Evolutionary conservation across 2,329 filamentous ascomycete species (phyloP), one percentile per base, ranked within the genome.

Genomic region (Phaeomoniella chlamydospora): DNA sequence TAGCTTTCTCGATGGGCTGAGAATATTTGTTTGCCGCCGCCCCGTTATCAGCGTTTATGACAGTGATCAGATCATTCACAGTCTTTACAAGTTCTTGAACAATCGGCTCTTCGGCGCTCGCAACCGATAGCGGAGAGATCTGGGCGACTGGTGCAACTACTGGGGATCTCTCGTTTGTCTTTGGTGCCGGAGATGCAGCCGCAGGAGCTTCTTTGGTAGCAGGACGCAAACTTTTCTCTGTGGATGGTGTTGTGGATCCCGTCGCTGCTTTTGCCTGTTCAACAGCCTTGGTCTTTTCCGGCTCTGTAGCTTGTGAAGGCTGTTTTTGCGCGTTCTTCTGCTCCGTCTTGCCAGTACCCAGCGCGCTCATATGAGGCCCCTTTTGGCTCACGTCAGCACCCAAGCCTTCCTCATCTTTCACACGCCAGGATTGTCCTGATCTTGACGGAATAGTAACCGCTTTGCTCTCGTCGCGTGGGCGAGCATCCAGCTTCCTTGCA

Each of bases 21-120:
- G 74, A 76, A 60, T 90, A 94, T 57, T 80, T 85, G 46, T 70
- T 70, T 43, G 79, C 74, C 6, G 41, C 39, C 16, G 46, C 44
- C 3, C 41, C 31, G 41, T 79, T 74, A 55, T 94, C 88, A 39
- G 82, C 81, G 57, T 94, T 94, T 55, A 94, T 78, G 33, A 92
- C 84, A 5, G 83, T 77, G 53, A 98, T 94, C 49, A 98, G 80
- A 57, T 93, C 85, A 62, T 98, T 98, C 49, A 98, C 71, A 62
- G 94, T 88, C 63, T 84, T 88, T 40, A 93, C 85, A 4, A 98
- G 68, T 50, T 96, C 85, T 59, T 94, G 86, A 15, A 96, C 82
- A 22, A 94, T 72, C 17, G 84, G 82, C 54, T 96, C 88, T 40
- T 77, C 74, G 36, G 81, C 84, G 49, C 85, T 73, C 37, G 74